Evolutionary conservation across 176 grass and related monocot genomes (phyloP).

Genomic region (Microstegium vimineum): DNA sequence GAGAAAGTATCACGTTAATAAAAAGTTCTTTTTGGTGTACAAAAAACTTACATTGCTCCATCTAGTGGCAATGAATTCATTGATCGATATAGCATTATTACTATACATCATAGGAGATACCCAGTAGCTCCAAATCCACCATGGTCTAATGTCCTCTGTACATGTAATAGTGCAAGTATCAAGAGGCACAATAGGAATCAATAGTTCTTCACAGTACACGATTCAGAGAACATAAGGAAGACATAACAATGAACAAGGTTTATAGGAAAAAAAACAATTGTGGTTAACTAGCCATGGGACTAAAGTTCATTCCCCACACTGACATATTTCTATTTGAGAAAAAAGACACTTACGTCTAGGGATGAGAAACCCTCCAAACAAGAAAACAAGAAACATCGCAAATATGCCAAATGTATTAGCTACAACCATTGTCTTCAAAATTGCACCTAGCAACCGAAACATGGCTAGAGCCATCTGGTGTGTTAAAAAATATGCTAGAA

Average conservation of each 20-base stretch:
- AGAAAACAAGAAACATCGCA: constrained; percentile 50
- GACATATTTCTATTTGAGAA: background rate
- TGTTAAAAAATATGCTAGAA: constrained; percentile 50
- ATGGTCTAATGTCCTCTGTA: constrained; percentile 74
- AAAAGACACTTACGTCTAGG: constrained; percentile 47
- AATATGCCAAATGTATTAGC: constrained; percentile 74
- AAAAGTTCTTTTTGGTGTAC: background rate
- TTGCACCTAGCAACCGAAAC: constrained; percentile 73
- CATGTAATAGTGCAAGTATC: constrained; percentile 7
- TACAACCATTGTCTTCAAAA: constrained; percentile 77
- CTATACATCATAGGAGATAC: constrained; percentile 85
- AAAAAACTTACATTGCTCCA: constrained; percentile 61
- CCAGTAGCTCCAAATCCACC: constrained; percentile 96
- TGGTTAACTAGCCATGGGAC: background rate
- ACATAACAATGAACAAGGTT: background rate
- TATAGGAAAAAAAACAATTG: background rate
- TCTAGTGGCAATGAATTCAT: constrained; percentile 85
- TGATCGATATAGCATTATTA: constrained; percentile 75
- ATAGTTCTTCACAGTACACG: background rate
- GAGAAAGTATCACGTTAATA: background rate
- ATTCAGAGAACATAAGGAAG: background rate
- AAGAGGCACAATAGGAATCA: background rate
- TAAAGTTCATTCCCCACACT: background rate
- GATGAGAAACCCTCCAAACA: constrained; percentile 80
- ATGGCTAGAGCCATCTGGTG: constrained; percentile 74